Percentiles rank a stretch among this genome's conserved stretches.
These are phyloP conservation scores for Fusarium camptoceras DNA, from an alignment of 2,329 filamentous ascomycete species.

Conservation along the genomic window DNA sequence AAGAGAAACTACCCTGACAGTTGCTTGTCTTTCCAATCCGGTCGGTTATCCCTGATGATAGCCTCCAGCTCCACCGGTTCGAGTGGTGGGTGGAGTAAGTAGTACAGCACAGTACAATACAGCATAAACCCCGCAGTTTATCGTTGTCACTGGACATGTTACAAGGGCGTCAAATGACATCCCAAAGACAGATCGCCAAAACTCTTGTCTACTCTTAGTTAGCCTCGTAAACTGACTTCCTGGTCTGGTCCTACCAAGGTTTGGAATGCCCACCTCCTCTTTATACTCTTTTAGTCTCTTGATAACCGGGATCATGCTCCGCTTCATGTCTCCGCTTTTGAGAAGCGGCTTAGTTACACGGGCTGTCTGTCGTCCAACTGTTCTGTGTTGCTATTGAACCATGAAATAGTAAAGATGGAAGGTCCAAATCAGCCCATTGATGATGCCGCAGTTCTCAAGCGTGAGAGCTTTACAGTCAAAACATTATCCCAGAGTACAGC, in stretches of 20 bases:
- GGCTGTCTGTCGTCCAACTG: neutral
- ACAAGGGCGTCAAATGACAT: neutral
- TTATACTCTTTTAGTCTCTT: neutral
- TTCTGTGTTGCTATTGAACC: neutral
- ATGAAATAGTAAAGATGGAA: neutral
- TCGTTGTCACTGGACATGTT: neutral
- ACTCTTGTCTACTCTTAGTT: neutral
- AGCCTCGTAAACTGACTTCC: neutral
- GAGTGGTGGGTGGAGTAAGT: neutral
- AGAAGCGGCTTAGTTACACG: neutral
- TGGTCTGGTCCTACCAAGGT: neutral
- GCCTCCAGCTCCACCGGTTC: neutral
- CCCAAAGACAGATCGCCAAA: neutral
- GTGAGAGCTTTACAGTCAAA: neutral
- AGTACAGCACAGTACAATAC: neutral
- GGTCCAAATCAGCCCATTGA: neutral
- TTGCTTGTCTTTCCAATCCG: neutral
- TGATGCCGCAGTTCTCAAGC: neutral
- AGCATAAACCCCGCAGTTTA: neutral
- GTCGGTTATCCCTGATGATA: neutral
- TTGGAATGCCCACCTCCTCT: neutral
- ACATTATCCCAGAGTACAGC: neutral
- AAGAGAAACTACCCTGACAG: neutral
- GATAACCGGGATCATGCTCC: neutral
- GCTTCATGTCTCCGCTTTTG: neutral